phyloP scores from a whole-genome alignment of 371 early-diverging fungal species.

The Circinella minor region DNA sequence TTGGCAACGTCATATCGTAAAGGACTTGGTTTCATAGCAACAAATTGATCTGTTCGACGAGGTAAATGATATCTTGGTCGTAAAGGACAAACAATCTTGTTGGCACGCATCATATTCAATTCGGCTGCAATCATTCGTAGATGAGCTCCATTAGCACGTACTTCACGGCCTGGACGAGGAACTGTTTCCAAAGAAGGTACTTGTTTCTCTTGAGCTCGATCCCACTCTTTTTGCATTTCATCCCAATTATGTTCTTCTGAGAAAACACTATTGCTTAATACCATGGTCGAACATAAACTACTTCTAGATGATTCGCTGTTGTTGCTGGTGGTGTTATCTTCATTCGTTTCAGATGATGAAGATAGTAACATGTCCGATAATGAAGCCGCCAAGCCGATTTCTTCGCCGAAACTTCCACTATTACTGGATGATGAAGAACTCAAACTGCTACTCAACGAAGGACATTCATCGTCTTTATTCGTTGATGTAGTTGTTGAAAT shows the following conservation, averaged over 20 bases:
- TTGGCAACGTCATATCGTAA: background rate
- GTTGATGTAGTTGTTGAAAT: constrained; percentile 9
- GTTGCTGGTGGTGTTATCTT: background rate
- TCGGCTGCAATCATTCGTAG: constrained; percentile 60
- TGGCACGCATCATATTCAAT: constrained; percentile 56
- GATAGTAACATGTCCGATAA: constrained; percentile 19
- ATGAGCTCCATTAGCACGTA: constrained; percentile 51
- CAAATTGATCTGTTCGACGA: constrained; percentile 34
- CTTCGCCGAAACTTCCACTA: constrained; percentile 6
- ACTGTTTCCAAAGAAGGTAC: background rate
- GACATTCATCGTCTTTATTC: constrained; percentile 11
- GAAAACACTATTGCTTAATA: background rate
- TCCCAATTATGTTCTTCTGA: background rate
- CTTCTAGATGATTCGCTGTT: background rate
- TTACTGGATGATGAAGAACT: constrained; percentile 13
- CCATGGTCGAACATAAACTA: background rate
- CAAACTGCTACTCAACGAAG: constrained; percentile 7
- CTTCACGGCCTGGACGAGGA: constrained; percentile 35
- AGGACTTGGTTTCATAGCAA: background rate
- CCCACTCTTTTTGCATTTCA: constrained; percentile 6
- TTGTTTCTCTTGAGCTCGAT: background rate
- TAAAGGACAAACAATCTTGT: constrained; percentile 54
- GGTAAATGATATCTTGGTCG: constrained; percentile 48
- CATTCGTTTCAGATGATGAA: constrained; percentile 1
- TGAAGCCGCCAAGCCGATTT: constrained; percentile 7